Base-by-base conservation (phyloP, 805 yeast genomes). In the Yarrowia bubula region DNA sequence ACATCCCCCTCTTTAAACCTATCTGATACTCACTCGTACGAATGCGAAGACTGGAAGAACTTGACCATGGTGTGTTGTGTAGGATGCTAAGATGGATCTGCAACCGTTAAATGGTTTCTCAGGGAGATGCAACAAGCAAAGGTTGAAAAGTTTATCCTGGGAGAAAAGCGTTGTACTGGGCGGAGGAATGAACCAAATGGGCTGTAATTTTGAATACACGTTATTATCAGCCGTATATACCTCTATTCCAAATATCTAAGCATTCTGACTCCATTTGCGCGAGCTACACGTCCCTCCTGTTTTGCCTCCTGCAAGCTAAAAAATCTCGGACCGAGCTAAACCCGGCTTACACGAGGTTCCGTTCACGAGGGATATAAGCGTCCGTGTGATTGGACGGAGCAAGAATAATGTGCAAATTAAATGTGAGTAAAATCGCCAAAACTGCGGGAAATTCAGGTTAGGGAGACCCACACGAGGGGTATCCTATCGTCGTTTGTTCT, bases 21-120 rank as follows among this genome's bases (percentile, higher is more conserved):
- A n/a, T 35, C 10, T 28, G 9, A 28, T 42, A 69, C 73, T 63
- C 84, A 83, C 62, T 81, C 77, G 73, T 81, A 89, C n/a, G 78
- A 73, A 72, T 85, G 88, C n/a, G 76, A 70, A 67, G 81, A 81
- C 67, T 81, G 79, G 73, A 83, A 83, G 76, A 84, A 81, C 44
- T 86, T 81, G 46, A 88, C 93, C 93, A 88, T 88, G 53, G 10
- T 51, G 58, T 51, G 43, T 13, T 51, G 58, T 51, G 53, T 47
- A 47, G 38, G 53, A 47, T 47, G 53, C 15, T 47, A 47, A 47
- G 53, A 47, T 47, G 22, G 39, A 32, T 47, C 53, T 47, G 53
- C 53, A 47, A n/a, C 28, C 3, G 28, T 22, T 22, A 22, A 22
- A 22, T 22, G 28, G 28, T 22, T 22, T 22, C 28, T 3, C 5